These are phyloP conservation scores for Aspergillus latus DNA, from an alignment of 2,329 filamentous ascomycete genomes.

Conservation along the genomic window DNA sequence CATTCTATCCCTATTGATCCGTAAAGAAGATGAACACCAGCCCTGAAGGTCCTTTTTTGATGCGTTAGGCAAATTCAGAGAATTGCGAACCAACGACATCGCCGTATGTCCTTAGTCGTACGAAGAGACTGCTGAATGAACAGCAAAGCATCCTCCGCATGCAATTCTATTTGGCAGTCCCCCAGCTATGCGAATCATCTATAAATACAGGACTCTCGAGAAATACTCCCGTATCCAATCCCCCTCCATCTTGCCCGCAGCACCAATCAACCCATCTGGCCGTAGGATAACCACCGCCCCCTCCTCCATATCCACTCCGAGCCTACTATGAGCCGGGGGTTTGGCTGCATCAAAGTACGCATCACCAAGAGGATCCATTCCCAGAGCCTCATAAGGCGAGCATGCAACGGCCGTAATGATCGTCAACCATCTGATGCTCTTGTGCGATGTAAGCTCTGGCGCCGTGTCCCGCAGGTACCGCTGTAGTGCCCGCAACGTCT, in stretches of 20 bases:
- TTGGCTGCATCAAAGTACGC: slow-evolving; percentile 2
- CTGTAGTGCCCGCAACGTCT: not conserved
- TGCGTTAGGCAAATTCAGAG: too few species aligned
- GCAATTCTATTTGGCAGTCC: too few species aligned
- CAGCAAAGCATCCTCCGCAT: too few species aligned
- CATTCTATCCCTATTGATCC: too few species aligned
- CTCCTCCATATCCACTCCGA: not conserved
- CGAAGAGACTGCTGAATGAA: too few species aligned
- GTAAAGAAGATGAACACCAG: too few species aligned
- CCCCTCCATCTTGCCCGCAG: not conserved
- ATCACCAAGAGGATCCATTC: slow-evolving; percentile 1
- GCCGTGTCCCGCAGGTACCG: not conserved
- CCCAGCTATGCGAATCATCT: not conserved
- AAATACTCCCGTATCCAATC: not conserved
- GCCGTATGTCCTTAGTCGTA: too few species aligned
- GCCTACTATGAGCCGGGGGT: not conserved
- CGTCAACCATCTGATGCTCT: slow-evolving; percentile 7
- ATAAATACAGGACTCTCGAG: not conserved
- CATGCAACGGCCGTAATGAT: not conserved
- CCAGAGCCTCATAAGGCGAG: slow-evolving; percentile 10
- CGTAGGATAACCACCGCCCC: slow-evolving; percentile 6
- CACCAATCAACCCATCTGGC: slow-evolving; percentile 8
- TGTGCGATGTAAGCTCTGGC: not conserved
- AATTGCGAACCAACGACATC: too few species aligned
- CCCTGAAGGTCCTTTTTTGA: too few species aligned